Evolutionary conservation across 177 flowering plant species (phyloP).

Genomic region (Vitis hybrid): DNA sequence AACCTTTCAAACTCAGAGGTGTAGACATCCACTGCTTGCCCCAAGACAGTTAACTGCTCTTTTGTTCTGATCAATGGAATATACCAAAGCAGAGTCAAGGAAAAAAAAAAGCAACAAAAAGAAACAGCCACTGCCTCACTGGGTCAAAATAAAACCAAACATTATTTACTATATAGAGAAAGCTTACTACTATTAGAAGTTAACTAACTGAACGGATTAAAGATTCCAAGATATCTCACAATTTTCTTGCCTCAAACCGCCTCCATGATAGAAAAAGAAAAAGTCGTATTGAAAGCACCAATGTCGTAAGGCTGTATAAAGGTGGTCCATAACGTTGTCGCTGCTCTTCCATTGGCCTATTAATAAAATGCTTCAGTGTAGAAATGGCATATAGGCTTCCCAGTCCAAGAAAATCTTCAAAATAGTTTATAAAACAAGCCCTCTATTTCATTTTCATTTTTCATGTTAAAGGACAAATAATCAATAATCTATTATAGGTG

Average conservation of each 20-base stretch:
- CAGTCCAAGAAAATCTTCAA: not conserved
- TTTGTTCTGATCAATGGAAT: conserved; percentile 41
- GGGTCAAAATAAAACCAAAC: not conserved
- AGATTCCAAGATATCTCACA: conserved; percentile 50
- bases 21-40: conserved; percentile 68
- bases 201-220: not conserved
- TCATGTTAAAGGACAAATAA: not conserved
- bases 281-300: conserved; percentile 63
- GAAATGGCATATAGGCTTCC: not conserved
- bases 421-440: not conserved
- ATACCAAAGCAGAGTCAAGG: not conserved
- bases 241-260: conserved; percentile 51
- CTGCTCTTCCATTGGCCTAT: conserved; percentile 99
- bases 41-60: conserved; percentile 45
- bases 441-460: not conserved
- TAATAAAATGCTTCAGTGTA: conserved; percentile 1
- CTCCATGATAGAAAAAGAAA: conserved; percentile 65
- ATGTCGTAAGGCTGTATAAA: conserved; percentile 72
- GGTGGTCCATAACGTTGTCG: conserved; percentile 94
- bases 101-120: conserved; percentile 6
- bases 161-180: not conserved
- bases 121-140: not conserved
- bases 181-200: not conserved
- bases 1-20: conserved; percentile 80
- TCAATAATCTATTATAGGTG: no score